Evolutionary conservation across 2,329 filamentous ascomycete species (phyloP).

Genomic region (Neoarthrinium moseri): DNA sequence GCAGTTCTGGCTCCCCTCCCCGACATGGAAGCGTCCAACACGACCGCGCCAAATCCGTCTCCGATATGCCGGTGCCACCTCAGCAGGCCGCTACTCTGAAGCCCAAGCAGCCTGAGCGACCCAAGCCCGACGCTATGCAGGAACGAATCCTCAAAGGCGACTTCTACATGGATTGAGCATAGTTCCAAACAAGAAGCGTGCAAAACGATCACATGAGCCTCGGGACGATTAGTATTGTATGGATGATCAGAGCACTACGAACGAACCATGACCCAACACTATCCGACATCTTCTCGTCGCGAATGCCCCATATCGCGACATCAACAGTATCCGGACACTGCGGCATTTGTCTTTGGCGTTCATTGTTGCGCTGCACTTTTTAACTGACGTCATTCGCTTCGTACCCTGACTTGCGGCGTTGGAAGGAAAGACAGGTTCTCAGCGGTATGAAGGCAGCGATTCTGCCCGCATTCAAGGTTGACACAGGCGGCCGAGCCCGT

Average conservation of each 20-base stretch:
- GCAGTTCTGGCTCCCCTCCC: conserved; percentile 40
- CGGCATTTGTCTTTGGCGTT: conserved; percentile 17
- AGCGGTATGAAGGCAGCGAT: background rate
- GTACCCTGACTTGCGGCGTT: conserved; percentile 18
- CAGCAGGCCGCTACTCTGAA: conserved; percentile 46
- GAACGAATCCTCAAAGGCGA: conserved; percentile 97
- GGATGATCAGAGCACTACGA: too few species aligned
- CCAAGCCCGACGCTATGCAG: conserved; percentile 90
- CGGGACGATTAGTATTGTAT: background rate
- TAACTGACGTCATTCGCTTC: conserved; percentile 21
- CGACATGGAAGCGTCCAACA: conserved; percentile 44
- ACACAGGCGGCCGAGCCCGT: too few species aligned
- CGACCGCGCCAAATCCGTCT: conserved; percentile 69
- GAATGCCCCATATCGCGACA: too few species aligned
- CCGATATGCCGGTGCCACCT: conserved; percentile 59
- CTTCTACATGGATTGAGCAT: conserved; percentile 87
- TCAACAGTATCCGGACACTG: too few species aligned
- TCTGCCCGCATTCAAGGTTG: too few species aligned
- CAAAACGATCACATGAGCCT: background rate
- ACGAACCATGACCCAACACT: too few species aligned
- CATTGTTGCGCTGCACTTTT: conserved; percentile 14
- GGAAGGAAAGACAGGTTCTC: conserved; percentile 8
- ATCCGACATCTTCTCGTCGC: too few species aligned
- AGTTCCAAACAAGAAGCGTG: background rate
- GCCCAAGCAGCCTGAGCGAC: conserved; percentile 46